A percentile compares a stretch with the other conserved stretches of the same genome.
Conservation (phyloP, 805 yeast species). For the Pichia paraexigua region DNA sequence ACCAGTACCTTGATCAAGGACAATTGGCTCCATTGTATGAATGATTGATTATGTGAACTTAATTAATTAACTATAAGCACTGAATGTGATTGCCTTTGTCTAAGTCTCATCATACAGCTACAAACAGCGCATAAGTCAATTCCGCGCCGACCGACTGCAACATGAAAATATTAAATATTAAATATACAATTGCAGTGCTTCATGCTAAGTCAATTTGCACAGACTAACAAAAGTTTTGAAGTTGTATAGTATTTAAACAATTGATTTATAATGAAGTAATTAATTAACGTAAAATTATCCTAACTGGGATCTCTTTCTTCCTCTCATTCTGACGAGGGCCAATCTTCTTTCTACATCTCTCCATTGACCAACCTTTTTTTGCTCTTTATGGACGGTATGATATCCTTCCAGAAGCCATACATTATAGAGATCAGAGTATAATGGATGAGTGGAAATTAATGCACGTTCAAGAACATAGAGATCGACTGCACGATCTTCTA, state of each 20-base stretch:
- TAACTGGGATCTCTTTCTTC: constrained; percentile 90
- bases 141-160: background rate
- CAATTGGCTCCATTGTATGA: constrained; percentile 30
- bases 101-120: background rate
- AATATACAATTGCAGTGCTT: too few relatives aligned
- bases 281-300: constrained; percentile 34
- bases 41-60: background rate
- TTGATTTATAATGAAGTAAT: too few relatives aligned
- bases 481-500: constrained; percentile 97
- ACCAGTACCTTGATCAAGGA: constrained; percentile 98
- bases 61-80: background rate
- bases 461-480: constrained; percentile 92
- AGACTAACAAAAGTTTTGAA: too few relatives aligned
- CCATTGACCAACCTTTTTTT: constrained; percentile 33
- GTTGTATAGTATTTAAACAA: too few relatives aligned
- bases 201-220: too few relatives aligned
- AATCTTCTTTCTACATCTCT: constrained; percentile 56
- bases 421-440: constrained; percentile 53
- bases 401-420: constrained; percentile 72
- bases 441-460: constrained; percentile 81
- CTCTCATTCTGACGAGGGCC: constrained; percentile 82
- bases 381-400: constrained; percentile 24
- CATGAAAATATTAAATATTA: background rate
- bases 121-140: background rate
- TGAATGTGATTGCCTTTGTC: background rate